Evolutionary conservation across 2,329 filamentous ascomycete genomes (phyloP).

Genomic region (Geosmithia morbida): DNA sequence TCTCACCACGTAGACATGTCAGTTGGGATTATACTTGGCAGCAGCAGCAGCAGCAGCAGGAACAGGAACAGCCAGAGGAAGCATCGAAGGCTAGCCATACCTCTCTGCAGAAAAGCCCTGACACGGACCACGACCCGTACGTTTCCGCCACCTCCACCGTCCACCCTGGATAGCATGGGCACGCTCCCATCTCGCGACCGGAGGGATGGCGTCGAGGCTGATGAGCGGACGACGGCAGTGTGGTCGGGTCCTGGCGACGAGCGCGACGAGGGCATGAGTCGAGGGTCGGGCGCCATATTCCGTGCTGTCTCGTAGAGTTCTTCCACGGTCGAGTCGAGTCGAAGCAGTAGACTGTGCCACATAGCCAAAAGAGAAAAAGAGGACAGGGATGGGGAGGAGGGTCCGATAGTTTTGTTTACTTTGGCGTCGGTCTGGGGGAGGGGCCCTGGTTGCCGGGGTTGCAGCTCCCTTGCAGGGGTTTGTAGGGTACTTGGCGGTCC

Average conservation of each 20-base stretch:
- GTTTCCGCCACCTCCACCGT: constrained; percentile 60
- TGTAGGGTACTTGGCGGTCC: background rate
- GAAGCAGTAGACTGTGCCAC: constrained; percentile 23
- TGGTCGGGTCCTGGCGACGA: constrained; percentile 6
- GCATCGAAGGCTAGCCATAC: constrained; percentile 33
- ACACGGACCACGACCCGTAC: constrained; percentile 74
- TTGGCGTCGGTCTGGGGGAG: constrained; percentile 7
- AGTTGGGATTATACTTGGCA: background rate
- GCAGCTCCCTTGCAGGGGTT: background rate
- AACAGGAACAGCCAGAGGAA: too few species aligned
- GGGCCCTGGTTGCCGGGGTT: constrained; percentile 20
- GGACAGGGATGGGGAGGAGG: background rate
- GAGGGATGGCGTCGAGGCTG: constrained; percentile 66
- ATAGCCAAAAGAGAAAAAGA: constrained; percentile 9
- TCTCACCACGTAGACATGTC: background rate
- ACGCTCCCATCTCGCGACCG: constrained; percentile 57
- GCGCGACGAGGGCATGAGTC: constrained; percentile 26
- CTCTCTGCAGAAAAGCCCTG: constrained; percentile 63
- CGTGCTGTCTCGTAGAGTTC: constrained; percentile 23
- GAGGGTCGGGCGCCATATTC: constrained; percentile 25
- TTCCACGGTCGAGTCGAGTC: constrained; percentile 23
- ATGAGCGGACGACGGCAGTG: constrained; percentile 36
- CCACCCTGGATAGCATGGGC: constrained; percentile 38
- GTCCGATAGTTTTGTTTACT: constrained; percentile 17
- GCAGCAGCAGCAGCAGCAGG: background rate